phyloP scores from a whole-genome alignment of 192 early-diverging fungal species.

The Haplosporangium gracile region DNA sequence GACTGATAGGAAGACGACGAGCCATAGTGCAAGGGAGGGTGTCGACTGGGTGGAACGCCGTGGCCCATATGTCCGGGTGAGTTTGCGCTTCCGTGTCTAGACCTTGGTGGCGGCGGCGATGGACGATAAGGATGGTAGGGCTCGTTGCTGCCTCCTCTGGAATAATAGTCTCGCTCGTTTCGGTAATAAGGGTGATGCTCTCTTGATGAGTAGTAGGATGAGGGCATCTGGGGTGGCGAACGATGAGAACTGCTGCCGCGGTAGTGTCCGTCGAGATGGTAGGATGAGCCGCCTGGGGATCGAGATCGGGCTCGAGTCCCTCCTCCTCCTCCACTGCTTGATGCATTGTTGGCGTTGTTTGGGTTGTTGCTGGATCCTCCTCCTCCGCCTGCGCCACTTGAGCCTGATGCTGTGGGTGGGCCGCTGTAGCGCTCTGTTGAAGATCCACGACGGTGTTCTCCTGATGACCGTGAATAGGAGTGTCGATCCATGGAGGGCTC shows the following conservation, averaged over 20 bases:
- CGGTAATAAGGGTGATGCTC: slow-evolving; percentile 50
- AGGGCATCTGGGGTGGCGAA: slow-evolving; percentile 38
- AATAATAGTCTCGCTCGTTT: slow-evolving; percentile 48
- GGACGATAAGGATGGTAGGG: slow-evolving; percentile 51
- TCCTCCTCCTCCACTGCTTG: background rate
- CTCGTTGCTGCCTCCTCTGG: slow-evolving; percentile 27
- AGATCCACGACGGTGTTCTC: slow-evolving; percentile 39
- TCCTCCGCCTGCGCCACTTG: background rate
- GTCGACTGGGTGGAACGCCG: slow-evolving; percentile 20
- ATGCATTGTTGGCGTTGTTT: background rate
- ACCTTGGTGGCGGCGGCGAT: slow-evolving; percentile 50
- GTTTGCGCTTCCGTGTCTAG: slow-evolving; percentile 43
- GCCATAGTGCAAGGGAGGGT: slow-evolving; percentile 34
- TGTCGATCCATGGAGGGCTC: slow-evolving; percentile 47
- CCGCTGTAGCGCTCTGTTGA: slow-evolving; percentile 41
- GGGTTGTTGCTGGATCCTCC: background rate
- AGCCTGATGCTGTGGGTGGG: slow-evolving; percentile 12
- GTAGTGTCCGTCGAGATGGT: slow-evolving; percentile 46
- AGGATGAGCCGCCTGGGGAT: slow-evolving; percentile 37
- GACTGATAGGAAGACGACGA: slow-evolving; percentile 44
- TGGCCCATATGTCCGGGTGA: slow-evolving; percentile 46
- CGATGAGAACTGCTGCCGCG: slow-evolving; percentile 39
- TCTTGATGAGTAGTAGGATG: slow-evolving; percentile 47
- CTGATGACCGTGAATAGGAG: slow-evolving; percentile 47
- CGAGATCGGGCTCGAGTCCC: slow-evolving; percentile 28